Evolutionary conservation across 306 rosid genomes (phyloP), one percentile per base, ranked within the genome.

Genomic region (Cucurbita moschata): DNA sequence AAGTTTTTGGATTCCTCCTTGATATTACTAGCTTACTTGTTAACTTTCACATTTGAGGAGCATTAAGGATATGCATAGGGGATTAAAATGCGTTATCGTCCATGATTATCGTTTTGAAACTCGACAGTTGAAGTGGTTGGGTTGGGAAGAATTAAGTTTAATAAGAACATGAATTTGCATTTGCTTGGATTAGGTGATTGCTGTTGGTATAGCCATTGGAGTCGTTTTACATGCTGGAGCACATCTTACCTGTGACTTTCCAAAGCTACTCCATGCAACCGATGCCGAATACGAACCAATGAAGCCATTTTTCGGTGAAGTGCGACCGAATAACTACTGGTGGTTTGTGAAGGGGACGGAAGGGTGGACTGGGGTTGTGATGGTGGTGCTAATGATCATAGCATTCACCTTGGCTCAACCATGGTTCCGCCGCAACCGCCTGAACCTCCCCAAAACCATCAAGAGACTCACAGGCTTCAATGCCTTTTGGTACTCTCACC

Each of bases 401-500:
- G 88, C 98, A 60, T 93, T 37, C 79, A 82, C 80, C 54, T 78
- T 93, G 79, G 98, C 98, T 12, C 91, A 85, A 50, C 98, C 98
- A 6, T 87, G 97, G 97, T 90, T 93, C 75, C 83, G 97, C 5
- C 77, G 90, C 62, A 88, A 75, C 51, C 76, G 81, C 75, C 78
- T 88, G 0, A 86, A 83, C 46, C 96, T 93, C 26, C 96, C 98
- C 1, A 85, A 83, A 49, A 16, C 81, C 57, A 85, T 90, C 8
- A 88, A 88, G 60, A 90, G 75, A 74, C 86, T 93, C 62, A 87
- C 91, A 0, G 98, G 98, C 12, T 93, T 90, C 85, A 90, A 93
- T 47, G 96, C 98, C 13, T 93, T 93, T 71, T 90, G 98, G 98
- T 93, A 93, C 82, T 93, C 97, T 7, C 97, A 93, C 74, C 97